phyloP scores from a whole-genome alignment of 345 rosid genomes.

The Eucalyptus erythrocorys region DNA sequence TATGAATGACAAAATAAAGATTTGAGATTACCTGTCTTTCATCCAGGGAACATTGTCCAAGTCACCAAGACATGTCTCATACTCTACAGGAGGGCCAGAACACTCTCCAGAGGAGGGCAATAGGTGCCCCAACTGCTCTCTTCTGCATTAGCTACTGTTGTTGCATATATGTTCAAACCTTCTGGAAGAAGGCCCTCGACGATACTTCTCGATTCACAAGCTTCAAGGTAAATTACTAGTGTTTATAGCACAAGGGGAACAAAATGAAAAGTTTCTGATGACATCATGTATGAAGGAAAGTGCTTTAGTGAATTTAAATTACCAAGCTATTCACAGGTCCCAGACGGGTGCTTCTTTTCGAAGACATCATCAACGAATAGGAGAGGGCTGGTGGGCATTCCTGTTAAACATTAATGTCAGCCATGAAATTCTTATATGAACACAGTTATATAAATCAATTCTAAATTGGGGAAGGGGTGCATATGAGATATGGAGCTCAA shows the following conservation, averaged over 20 bases:
- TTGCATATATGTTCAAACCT: constrained; percentile 83
- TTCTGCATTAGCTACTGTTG: constrained; percentile 81
- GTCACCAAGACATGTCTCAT: constrained; percentile 94
- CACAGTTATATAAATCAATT: neutral
- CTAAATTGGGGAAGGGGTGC: neutral
- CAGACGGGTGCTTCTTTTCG: constrained; percentile 71
- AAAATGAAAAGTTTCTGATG: neutral
- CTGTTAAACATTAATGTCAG: constrained; percentile 14
- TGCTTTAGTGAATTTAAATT: neutral
- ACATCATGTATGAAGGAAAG: neutral
- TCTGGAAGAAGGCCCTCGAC: constrained; percentile 94
- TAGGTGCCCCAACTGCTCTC: constrained; percentile 98
- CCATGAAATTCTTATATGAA: neutral
- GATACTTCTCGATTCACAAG: constrained; percentile 94
- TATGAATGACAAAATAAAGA: neutral
- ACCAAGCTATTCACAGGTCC: constrained; percentile 80
- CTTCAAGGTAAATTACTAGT: constrained; percentile 94
- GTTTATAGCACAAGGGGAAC: neutral
- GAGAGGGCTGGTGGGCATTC: constrained; percentile 92
- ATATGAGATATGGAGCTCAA: neutral
- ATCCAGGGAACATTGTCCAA: constrained; percentile 91
- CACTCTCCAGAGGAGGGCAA: constrained; percentile 87
- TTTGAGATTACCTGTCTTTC: constrained; percentile 68
- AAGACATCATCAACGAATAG: constrained; percentile 63
- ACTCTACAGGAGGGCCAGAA: constrained; percentile 82